Percentiles rank a stretch among this genome's conserved stretches.
phyloP scores from a whole-genome alignment of 2,329 filamentous ascomycete species.

The Penicillium sp. region DNA sequence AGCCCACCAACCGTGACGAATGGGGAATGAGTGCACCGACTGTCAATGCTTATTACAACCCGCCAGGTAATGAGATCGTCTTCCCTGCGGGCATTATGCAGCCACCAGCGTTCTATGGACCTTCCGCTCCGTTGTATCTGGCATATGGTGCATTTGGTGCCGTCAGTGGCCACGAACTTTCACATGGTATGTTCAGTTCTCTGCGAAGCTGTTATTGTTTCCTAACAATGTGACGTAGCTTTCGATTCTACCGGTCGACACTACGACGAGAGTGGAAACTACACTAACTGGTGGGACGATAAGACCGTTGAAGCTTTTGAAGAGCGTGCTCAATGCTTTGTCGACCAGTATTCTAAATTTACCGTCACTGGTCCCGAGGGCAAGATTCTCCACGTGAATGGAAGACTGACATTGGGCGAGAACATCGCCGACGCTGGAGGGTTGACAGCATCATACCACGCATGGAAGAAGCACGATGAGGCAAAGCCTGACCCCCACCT shows the following conservation, averaged over 20 bases:
- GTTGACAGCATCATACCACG: conserved; percentile 60
- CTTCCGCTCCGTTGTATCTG: conserved; percentile 60
- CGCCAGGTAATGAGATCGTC: conserved; percentile 64
- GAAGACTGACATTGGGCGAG: conserved; percentile 63
- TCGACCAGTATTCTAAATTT: conserved; percentile 65
- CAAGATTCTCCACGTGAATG: conserved; percentile 61
- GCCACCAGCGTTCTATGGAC: conserved; percentile 62
- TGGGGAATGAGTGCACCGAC: conserved; percentile 62
- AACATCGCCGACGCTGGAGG: conserved; percentile 72
- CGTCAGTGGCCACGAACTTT: conserved; percentile 67
- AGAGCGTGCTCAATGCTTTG: conserved; percentile 62
- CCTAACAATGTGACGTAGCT: conserved; percentile 36
- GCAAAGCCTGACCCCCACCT: conserved; percentile 54
- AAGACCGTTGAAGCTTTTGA: conserved; percentile 58
- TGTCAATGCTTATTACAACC: conserved; percentile 67
- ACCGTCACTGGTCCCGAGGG: conserved; percentile 57
- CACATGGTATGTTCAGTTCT: conserved; percentile 48
- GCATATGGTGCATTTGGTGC: conserved; percentile 68
- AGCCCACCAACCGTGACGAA: conserved; percentile 59
- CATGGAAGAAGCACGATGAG: conserved; percentile 61
- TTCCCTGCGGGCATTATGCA: conserved; percentile 71
- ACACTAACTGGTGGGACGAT: conserved; percentile 66
- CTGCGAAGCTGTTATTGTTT: background rate
- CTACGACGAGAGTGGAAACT: conserved; percentile 64
- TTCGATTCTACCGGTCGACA: conserved; percentile 66